Percentiles rank a stretch among this genome's conserved stretches.
Evolutionary conservation across 768 basidiomycete genomes (phyloP).

Genomic region (Clavaria fumosa): DNA sequence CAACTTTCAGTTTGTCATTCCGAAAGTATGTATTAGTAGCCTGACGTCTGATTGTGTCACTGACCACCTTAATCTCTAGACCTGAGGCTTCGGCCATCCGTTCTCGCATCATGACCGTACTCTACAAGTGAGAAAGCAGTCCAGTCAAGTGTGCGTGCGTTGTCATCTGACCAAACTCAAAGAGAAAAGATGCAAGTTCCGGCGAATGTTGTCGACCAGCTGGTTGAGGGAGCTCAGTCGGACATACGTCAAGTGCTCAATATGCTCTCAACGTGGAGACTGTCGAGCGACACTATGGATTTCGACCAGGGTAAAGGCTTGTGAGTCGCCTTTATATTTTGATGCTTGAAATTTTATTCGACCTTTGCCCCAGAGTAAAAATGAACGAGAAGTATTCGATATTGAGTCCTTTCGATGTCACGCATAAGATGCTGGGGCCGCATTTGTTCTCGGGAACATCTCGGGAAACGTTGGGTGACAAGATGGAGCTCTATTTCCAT

Average conservation of each 20-base stretch:
- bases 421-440: conserved; percentile 80
- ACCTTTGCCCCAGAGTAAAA: conserved; percentile 68
- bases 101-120: conserved; percentile 76
- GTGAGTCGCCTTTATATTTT: no score
- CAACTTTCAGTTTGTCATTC: conserved; percentile 66
- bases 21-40: conserved; percentile 35
- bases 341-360: no score
- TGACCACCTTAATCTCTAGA: conserved; percentile 31
- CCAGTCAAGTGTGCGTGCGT: conserved; percentile 15
- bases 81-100: conserved; percentile 65
- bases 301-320: conserved; percentile 88
- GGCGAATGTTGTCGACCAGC: conserved; percentile 81
- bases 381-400: conserved; percentile 88
- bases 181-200: conserved; percentile 83
- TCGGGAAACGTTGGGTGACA: conserved; percentile 71
- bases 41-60: conserved; percentile 5
- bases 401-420: conserved; percentile 84
- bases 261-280: conserved; percentile 95
- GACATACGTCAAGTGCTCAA: conserved; percentile 96
- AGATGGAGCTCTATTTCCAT: conserved; percentile 94
- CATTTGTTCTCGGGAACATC: conserved; percentile 77
- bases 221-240: conserved; percentile 77
- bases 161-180: not conserved
- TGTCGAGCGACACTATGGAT: conserved; percentile 67
- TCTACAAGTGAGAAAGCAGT: no score